Evolutionary conservation across 345 rosid genomes (phyloP), one percentile per base, ranked within the genome.

Genomic region (Excoecaria agallocha): DNA sequence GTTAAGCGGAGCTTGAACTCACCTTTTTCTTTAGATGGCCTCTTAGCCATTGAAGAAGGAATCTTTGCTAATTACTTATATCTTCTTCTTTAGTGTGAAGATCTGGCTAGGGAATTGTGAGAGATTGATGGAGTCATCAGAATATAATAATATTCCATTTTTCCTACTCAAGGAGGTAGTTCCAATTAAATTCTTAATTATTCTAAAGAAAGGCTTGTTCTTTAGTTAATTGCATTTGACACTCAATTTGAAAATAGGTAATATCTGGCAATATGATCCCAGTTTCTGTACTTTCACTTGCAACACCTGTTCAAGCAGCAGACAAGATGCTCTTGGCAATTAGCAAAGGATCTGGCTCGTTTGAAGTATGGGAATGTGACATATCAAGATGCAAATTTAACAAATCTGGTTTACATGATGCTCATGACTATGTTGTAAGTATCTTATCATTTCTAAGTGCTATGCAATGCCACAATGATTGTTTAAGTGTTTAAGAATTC

Each of bases 341-440:
- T 54, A 98, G 99, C 72, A 91, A 84, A 86, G 94, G 90, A 81
- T 95, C 99, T 65, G 98, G 99, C 71, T 85, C 92, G 66, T 79
- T 95, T 25, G 98, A 95, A 84, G 87, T 91, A 41, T 93, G 98
- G 99, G 82, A 75, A 30, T 85, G 85, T 50, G 89, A 91, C 65
- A 76, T 78, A 82, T 78, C 79, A 70, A 51, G 74, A 73, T 67
- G 71, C 81, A 84, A 78, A 75, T 88, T 85, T 76, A 81, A 88
- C 37, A 87, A 80, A 82, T 73, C 77, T 51, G 85, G 86, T 57
- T 79, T 86, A 70, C 79, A 70, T 79, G 86, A 85, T 78, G 91
- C 88, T 61, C 98, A 95, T 82, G 94, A 79, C 77, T 91, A 83
- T 74, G 88, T 82, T 61, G 99, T 95, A 85, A 85, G 91, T 74